Evolutionary conservation across 2,329 filamentous ascomycete genomes (phyloP), one percentile per base, ranked within the genome.

Genomic region (Sporothrix curviconia): DNA sequence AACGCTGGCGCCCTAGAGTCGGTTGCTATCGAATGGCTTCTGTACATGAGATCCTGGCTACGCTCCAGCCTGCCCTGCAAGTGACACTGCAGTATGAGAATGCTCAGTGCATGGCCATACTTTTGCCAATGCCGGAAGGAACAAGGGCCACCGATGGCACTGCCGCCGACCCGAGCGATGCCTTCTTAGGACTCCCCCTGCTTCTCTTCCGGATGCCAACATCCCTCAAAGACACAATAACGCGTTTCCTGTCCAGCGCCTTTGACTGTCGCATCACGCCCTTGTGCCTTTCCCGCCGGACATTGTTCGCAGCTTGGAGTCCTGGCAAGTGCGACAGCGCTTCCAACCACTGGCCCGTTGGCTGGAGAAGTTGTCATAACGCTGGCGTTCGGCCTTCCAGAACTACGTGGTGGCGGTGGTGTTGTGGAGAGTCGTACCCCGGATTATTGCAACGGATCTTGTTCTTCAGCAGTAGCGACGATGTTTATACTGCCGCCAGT

Each of bases 201-300:
- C 69, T 84, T 2, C 68, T 84, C 1, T 66, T 82, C 30, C 74
- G 80, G 24, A 82, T 83, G 78, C 81, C 81, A 0, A 69, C 75
- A 4, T 68, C 78, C 2, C 69, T 84, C 1, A 81, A 80, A 62
- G 59, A 69, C 2, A 69, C 78, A 19, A 62, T 84, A 0, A 60
- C 72, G n/a, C 73, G 77, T 22, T 84, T 83, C 66, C 68, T 84
- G 11, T 71, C 74, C 3, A 73, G 68, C 42, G 76, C 75, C 0
- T 83, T 84, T 61, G 81, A 84, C 68, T 82, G 79, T 60, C 79
- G 78, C 28, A 74, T 83, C 44, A 76, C 72, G 55, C 70, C 77
- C 4, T 67, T 83, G 42, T 71, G 71, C 1, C 66, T 84, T 2
- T 77, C 78, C 6, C 81, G 79, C 7, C 72, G 71, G 79, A 77